Percentiles rank a stretch among this genome's conserved stretches.
These are phyloP conservation scores for Sonneratia caseolaris DNA, from an alignment of 345 rosid species.

Conservation along the genomic window DNA sequence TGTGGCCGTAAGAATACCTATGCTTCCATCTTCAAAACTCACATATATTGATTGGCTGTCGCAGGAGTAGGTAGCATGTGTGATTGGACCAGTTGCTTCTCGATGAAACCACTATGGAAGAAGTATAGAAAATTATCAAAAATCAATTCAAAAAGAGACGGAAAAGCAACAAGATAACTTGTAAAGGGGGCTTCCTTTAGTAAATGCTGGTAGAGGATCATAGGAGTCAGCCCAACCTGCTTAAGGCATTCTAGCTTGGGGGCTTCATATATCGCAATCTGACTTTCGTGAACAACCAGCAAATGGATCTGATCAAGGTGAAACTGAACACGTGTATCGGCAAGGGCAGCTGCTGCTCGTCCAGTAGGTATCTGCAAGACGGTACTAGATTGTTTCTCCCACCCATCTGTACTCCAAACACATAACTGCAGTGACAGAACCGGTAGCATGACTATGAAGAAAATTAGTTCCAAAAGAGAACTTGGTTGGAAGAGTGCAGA, in stretches of 20 bases:
- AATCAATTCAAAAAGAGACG: neutral
- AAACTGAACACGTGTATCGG: constrained; percentile 82
- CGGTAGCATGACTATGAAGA: neutral
- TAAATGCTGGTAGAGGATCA: neutral
- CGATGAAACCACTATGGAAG: constrained; percentile 48
- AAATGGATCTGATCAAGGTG: constrained; percentile 58
- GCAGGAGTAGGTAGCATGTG: constrained; percentile 80
- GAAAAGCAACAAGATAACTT: neutral
- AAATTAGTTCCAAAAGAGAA: neutral
- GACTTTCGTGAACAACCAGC: constrained; percentile 70
- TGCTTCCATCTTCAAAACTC: constrained; percentile 69
- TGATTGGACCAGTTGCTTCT: constrained; percentile 69
- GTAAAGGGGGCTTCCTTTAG: neutral
- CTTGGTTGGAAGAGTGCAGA: neutral
- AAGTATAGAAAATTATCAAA: neutral
- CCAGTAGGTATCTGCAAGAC: constrained; percentile 44
- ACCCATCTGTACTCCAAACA: constrained; percentile 71
- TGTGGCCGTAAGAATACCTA: constrained; percentile 53
- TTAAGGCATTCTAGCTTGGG: constrained; percentile 55
- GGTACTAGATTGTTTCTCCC: constrained; percentile 59
- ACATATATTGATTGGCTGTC: constrained; percentile 75
- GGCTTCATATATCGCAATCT: constrained; percentile 65
- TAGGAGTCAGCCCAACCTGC: constrained; percentile 35
- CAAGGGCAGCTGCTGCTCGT: constrained; percentile 32
- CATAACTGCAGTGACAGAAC: constrained; percentile 37